These are phyloP conservation scores for Hemileccinum rubropunctum DNA, from an alignment of 768 basidiomycete species.

Conservation along the genomic window DNA sequence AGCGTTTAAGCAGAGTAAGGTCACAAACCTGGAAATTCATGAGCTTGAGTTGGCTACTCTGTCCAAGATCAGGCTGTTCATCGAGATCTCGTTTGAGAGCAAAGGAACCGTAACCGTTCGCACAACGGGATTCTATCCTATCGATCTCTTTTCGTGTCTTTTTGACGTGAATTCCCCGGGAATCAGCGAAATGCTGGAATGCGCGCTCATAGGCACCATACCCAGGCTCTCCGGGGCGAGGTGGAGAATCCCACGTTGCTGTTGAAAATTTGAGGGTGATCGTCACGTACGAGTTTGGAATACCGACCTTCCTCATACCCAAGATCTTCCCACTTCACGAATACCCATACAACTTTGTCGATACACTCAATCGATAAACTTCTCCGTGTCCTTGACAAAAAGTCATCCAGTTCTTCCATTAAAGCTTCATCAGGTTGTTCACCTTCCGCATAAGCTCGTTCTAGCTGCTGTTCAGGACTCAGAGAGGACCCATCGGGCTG, in stretches of 20 bases:
- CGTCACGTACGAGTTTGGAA: neutral
- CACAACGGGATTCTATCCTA: conserved; percentile 50
- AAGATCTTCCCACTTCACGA: conserved; percentile 91
- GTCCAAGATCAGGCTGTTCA: conserved; percentile 64
- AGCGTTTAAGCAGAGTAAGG: conserved; percentile 2
- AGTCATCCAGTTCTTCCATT: conserved; percentile 61
- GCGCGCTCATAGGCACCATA: conserved; percentile 68
- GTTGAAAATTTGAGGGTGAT: conserved; percentile 2
- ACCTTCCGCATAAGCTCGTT: conserved; percentile 53
- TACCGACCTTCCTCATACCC: conserved; percentile 86
- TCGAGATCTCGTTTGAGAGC: conserved; percentile 43
- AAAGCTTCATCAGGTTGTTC: conserved; percentile 56
- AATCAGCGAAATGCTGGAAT: conserved; percentile 61
- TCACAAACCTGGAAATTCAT: conserved; percentile 82
- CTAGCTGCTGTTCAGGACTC: conserved; percentile 26
- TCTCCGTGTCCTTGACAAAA: conserved; percentile 40
- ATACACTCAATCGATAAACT: conserved; percentile 47
- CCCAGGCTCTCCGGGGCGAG: conserved; percentile 50
- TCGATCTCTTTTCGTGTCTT: conserved; percentile 39
- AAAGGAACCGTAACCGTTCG: conserved; percentile 51
- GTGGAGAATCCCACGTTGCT: conserved; percentile 96
- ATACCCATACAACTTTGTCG: conserved; percentile 70
- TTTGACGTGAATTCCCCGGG: conserved; percentile 59
- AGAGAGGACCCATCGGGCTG: conserved; percentile 24
- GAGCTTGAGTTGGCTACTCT: conserved; percentile 57